A percentile compares a stretch with the other conserved stretches of the same genome.
Conservation (phyloP, 805 yeast species). For the Wickerhamiella cacticola region DNA sequence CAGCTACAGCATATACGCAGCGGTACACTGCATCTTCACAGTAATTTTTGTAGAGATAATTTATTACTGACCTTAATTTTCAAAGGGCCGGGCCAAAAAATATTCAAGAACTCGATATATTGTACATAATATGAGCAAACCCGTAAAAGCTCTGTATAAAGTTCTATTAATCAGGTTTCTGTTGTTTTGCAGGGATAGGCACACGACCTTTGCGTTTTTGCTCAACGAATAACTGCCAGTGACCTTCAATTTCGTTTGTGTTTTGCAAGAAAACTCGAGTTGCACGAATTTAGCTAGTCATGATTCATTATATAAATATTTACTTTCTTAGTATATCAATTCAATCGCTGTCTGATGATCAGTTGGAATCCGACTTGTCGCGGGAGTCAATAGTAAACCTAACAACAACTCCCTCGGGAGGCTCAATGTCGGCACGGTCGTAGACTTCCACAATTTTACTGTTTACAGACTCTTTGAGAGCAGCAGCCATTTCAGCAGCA, state of each 20-base stretch:
- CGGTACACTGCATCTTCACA: constrained; percentile 4
- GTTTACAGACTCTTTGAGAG: not conserved
- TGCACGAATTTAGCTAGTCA: too few relatives aligned
- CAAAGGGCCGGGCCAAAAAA: too few relatives aligned
- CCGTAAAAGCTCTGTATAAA: too few relatives aligned
- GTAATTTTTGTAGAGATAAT: not conserved
- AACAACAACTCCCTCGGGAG: constrained; percentile 3
- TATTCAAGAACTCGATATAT: too few relatives aligned
- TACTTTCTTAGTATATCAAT: not conserved
- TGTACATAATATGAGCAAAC: too few relatives aligned
- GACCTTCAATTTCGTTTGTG: too few relatives aligned
- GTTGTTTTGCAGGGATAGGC: too few relatives aligned
- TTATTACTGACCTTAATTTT: not conserved
- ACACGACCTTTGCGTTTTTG: too few relatives aligned
- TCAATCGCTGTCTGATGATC: not conserved
- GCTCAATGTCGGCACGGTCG: not conserved
- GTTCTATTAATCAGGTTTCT: too few relatives aligned
- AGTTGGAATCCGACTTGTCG: not conserved
- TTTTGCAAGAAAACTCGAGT: too few relatives aligned
- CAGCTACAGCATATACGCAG: constrained; percentile 11
- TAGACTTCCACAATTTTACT: not conserved
- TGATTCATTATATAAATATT: not conserved
- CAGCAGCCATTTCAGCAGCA: not conserved
- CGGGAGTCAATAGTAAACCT: constrained; percentile 3
- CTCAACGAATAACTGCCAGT: too few relatives aligned